Base-by-base conservation (phyloP, 1,139 yeast genomes). In the Candida buenavistaensis region DNA sequence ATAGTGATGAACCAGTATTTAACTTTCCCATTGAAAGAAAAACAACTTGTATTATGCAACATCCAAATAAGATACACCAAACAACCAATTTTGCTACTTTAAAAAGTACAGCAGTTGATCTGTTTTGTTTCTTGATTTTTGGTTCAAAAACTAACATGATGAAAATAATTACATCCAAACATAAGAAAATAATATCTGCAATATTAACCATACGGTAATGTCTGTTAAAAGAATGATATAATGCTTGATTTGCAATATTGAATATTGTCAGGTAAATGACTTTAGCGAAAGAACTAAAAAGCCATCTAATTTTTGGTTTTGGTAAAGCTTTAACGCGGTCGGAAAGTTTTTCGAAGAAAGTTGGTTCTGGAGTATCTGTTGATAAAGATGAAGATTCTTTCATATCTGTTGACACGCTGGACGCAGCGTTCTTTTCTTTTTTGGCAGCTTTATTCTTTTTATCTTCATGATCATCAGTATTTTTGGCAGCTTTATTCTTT, bases 41-140 rank as follows among this genome's bases (percentile, higher is more conserved):
- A 8, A 38, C 44, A 10, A 46, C 51, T 20, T 44, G 43, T 9
- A 39, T 24, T 14, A 44, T 27, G 22, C 41, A 39, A 9, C 39
- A 16, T 3, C 36, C 33, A 17, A 47, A 37, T 11, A 47, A 35
- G 13, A 39, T 23, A 9, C 38, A 9, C 50, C 48, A 47, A 7
- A 43, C 22, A 10, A 30, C 14, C 14, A 25, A 30, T 24, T 39
- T 44, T 17, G 41, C 11, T 3, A 43, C 20, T 21, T 38, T 37
- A 13, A 31, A 28, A 9, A 35, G 25, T 13, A 39, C 12, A 27
- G 36, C 34, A 20, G 13, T n/a, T 13, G 14, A 11, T 10, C 28
- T 23, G 21, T 27, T 29, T 15, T 30, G 26, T 7, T 33, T 21
- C 17, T 31, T 22, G 23, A 21, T 15, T 9, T 30, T 32, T 9